phyloP scores from a whole-genome alignment of 2,329 filamentous ascomycete genomes.

The Aureobasidium sp. region DNA sequence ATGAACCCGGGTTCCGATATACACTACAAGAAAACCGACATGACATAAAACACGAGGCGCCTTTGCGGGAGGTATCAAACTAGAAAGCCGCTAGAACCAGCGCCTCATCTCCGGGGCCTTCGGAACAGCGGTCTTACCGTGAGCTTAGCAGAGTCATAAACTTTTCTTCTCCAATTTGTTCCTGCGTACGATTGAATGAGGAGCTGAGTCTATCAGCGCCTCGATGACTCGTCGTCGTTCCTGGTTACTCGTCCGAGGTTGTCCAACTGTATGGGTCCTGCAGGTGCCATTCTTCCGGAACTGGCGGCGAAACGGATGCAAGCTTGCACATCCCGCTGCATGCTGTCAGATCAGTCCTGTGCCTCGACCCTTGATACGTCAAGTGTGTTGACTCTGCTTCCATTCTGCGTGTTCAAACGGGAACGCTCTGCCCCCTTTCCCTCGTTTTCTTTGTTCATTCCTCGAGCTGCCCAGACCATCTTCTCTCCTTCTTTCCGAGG shows the following conservation, averaged over 20 bases:
- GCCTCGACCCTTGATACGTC: constrained; percentile 4
- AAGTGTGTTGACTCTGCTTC: constrained; percentile 1
- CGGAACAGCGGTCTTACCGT: constrained; percentile 9
- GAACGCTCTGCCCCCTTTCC: neutral
- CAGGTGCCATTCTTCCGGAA: constrained; percentile 1
- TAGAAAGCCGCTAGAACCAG: constrained; percentile 12
- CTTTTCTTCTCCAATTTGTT: constrained; percentile 3
- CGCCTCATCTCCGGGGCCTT: constrained; percentile 7
- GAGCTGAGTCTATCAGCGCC: neutral
- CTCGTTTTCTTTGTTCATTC: neutral
- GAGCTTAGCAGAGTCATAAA: constrained; percentile 1
- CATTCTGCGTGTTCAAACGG: constrained; percentile 4
- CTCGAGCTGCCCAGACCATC: neutral
- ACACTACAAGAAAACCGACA: neutral
- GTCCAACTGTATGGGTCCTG: constrained; percentile 3
- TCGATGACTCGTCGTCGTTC: constrained; percentile 4
- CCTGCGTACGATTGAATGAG: neutral
- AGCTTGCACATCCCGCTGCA: constrained; percentile 10
- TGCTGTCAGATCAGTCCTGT: constrained; percentile 3
- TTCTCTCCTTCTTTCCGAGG: constrained; percentile 1
- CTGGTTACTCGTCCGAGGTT: neutral
- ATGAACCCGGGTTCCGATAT: neutral
- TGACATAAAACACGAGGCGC: constrained; percentile 10
- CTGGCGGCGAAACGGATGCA: constrained; percentile 6
- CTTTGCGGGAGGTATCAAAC: constrained; percentile 8